Evolutionary conservation across 1,284 basidiomycete species (phyloP), one percentile per base, ranked within the genome.

Genomic region (Cerioporus squamosus): DNA sequence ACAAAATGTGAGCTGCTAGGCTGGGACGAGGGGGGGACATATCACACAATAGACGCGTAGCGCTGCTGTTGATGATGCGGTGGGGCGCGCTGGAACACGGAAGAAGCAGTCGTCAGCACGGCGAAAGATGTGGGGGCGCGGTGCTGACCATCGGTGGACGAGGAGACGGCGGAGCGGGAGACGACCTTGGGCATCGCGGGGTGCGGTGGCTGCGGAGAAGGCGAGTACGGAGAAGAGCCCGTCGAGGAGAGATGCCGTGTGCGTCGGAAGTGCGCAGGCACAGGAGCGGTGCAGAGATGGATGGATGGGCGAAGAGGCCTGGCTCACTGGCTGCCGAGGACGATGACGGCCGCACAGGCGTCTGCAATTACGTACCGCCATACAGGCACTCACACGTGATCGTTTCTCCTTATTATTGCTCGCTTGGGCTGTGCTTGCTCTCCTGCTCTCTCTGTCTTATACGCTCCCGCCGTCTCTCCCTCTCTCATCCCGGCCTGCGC

Each of bases 1-100:
- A 65, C 48, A 66, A 50, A 50, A 26, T 26, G 55, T 66, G 49
- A 66, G 61, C 44, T 26, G 52, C 45, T 24, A 51, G 53, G 36
- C 44, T 46, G 58, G 24, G 51, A 43, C 63, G 29, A 47, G 51
- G 40, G 53, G 55, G 39, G 50, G 50, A 57, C 59, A 64, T 47
- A 57, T 77, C 85, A 72, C 72, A 91, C 90, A 93, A 71, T 93
- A 93, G 49, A 92, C 88, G 70, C 86, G 85, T 57, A 93, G 79
- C 43, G 89, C 82, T 51, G 91, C 85, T 15, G 85, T 81, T 23
- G 90, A 90, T 50, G 91, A 92, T 60, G 88, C 84, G 44, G 91
- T 93, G 40, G 90, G 90, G 65, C 83, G 85, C 55, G 90, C 91
- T 93, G 71, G 46, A 60, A 50, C 52, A 55, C 44, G 47, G 60